These are phyloP conservation scores for Epithele typhae DNA, from an alignment of 768 basidiomycete species.

Conservation along the genomic window DNA sequence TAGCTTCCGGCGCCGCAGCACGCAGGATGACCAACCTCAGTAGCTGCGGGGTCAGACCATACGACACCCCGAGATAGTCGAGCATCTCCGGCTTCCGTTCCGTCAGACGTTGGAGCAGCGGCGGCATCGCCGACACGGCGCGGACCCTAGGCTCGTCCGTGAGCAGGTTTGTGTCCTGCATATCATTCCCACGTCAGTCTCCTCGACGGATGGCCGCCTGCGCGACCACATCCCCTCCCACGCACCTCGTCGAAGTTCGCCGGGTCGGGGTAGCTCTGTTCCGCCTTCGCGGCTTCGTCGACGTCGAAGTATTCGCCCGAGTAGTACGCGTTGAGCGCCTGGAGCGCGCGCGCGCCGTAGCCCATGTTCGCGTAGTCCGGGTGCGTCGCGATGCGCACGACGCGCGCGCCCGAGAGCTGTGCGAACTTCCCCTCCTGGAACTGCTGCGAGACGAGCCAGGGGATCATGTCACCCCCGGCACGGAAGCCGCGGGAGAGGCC, in stretches of 20 bases:
- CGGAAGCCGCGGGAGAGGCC: slow-evolving; percentile 78
- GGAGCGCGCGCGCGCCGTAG: slow-evolving; percentile 86
- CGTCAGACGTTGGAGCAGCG: slow-evolving; percentile 83
- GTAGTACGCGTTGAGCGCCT: slow-evolving; percentile 86
- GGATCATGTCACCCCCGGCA: slow-evolving; percentile 95
- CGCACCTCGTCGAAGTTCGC: slow-evolving; percentile 44
- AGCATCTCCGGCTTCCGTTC: slow-evolving; percentile 87
- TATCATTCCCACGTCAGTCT: background rate
- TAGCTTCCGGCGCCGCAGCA: too few species aligned
- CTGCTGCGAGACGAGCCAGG: slow-evolving; percentile 92
- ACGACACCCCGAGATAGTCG: slow-evolving; percentile 95
- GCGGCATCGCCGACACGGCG: slow-evolving; percentile 77
- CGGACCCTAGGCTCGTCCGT: slow-evolving; percentile 77
- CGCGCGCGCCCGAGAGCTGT: slow-evolving; percentile 80
- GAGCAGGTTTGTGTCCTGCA: slow-evolving; percentile 52
- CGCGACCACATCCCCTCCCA: slow-evolving; percentile 9
- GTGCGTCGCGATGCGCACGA: slow-evolving; percentile 93
- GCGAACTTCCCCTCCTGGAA: slow-evolving; percentile 97
- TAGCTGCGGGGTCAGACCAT: slow-evolving; percentile 84
- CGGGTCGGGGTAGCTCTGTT: slow-evolving; percentile 59
- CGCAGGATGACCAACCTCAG: slow-evolving; percentile 46
- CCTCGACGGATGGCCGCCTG: too few species aligned
- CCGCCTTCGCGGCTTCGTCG: slow-evolving; percentile 56
- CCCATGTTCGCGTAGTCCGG: slow-evolving; percentile 98
- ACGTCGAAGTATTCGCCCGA: slow-evolving; percentile 89